Base-by-base conservation (phyloP, 2,329 filamentous ascomycete species). In the Diaporthe citriasiana region DNA sequence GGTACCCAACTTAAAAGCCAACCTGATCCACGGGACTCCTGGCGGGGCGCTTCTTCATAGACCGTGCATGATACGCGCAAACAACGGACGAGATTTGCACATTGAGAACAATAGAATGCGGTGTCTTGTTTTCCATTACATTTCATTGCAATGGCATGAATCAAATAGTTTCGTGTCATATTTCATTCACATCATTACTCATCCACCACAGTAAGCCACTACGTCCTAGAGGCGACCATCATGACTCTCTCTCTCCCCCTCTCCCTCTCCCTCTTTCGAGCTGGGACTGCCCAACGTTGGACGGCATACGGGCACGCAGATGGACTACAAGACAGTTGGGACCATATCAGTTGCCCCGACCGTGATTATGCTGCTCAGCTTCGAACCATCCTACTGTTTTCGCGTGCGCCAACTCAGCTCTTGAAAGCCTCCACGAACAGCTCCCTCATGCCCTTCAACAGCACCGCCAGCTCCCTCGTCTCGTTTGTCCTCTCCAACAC, bases 401-500 rank as follows among this genome's bases (percentile, higher is more conserved):
- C 33, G 13, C 9, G n/a, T 27, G 7, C 33, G 47, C 63, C 13
- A 68, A n/a, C 55, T 69, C 80, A 89, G 35, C 84, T 84, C 82
- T 88, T 91, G 83, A 92, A 87, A 25, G 89, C 89, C 81, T 93
- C 91, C 0, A 91, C 90, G 84, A 97, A 96, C 73, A 96, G 81
- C 82, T 93, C 92, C 77, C 94, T 88, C 93, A 97, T 97, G 3
- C 92, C 93, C 85, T 96, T 97, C 74, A 97, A 84, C 81, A 97
- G 87, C 53, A 88, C 86, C 6, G 89, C 90, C 79, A 97, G 81
- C 81, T 95, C 93, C 78, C 93, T 88, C 65, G 88, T 90, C 86
- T 98, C 95, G 80, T 97, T 97, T 73, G 98, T 88, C 80, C 88
- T 88, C 77, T 97, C 94, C 72, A 95, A 83, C 63, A 97, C 92